Evolutionary conservation across 1,284 basidiomycete species (phyloP).

Genomic region (Marasmius tenuissimus): DNA sequence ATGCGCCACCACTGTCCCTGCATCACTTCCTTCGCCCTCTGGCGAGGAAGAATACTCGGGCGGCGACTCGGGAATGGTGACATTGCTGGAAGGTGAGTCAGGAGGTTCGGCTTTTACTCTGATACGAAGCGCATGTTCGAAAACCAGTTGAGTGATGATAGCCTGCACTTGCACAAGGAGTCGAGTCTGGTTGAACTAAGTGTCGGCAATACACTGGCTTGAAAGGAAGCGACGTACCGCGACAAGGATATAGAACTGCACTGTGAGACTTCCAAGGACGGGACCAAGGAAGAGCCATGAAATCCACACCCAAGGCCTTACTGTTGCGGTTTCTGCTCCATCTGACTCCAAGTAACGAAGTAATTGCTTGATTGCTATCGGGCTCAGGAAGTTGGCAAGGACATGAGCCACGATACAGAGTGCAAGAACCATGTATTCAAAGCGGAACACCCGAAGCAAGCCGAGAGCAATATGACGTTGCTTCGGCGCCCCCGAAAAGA

Average conservation of each 20-base stretch:
- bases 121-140: slow-evolving; percentile 58
- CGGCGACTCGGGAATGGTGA: slow-evolving; percentile 15
- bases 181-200: slow-evolving; percentile 17
- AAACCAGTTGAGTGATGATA: slow-evolving; percentile 57
- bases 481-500: slow-evolving; percentile 29
- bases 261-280: slow-evolving; percentile 34
- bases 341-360: slow-evolving; percentile 42
- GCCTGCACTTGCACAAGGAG: slow-evolving; percentile 30
- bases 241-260: slow-evolving; percentile 39
- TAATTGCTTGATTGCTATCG: slow-evolving; percentile 49
- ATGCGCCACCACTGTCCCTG: neutral
- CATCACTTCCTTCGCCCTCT: neutral
- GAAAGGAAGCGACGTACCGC: slow-evolving; percentile 21
- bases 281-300: slow-evolving; percentile 60
- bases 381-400: slow-evolving; percentile 38
- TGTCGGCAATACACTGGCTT: neutral
- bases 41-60: slow-evolving; percentile 7
- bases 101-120: slow-evolving; percentile 45
- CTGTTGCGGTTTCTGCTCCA: slow-evolving; percentile 30
- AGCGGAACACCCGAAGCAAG: slow-evolving; percentile 29
- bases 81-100: slow-evolving; percentile 6
- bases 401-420: slow-evolving; percentile 30
- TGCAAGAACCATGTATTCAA: slow-evolving; percentile 42
- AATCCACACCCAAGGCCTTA: slow-evolving; percentile 67
- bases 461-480: slow-evolving; percentile 34